phyloP scores from a whole-genome alignment of 106 monocot species.

The Dendrobium officinale region DNA sequence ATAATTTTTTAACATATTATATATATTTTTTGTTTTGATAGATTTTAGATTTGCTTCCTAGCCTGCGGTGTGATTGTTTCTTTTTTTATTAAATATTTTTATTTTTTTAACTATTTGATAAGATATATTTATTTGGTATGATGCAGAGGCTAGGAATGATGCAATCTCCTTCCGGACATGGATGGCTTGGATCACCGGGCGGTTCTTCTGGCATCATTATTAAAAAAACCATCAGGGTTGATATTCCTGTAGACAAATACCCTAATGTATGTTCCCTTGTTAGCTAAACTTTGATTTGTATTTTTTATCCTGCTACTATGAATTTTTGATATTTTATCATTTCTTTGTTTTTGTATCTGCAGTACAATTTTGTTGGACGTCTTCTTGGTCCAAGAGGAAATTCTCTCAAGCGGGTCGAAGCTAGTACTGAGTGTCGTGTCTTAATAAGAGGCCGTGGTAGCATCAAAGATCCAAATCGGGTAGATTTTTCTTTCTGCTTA shows the following conservation, averaged over 20 bases:
- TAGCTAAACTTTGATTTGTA: slow-evolving; percentile 2
- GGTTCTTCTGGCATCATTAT: slow-evolving; percentile 69
- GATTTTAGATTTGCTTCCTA: not conserved
- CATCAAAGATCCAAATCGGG: slow-evolving; percentile 85
- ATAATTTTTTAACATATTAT: not conserved
- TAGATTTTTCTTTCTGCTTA: slow-evolving; percentile 14
- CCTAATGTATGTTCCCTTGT: slow-evolving; percentile 60
- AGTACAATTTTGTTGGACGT: slow-evolving; percentile 94
- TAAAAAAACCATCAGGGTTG: slow-evolving; percentile 90
- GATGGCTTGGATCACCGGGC: slow-evolving; percentile 77
- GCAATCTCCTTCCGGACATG: slow-evolving; percentile 54
- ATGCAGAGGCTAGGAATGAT: slow-evolving; percentile 51
- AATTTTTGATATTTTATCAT: slow-evolving; percentile 2
- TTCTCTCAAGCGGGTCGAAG: slow-evolving; percentile 83
- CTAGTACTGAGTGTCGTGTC: slow-evolving; percentile 76
- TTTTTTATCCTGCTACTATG: not conserved
- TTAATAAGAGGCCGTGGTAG: slow-evolving; percentile 85
- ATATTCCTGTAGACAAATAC: slow-evolving; percentile 85
- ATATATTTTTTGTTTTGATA: not conserved
- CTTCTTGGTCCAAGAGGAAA: slow-evolving; percentile 93
- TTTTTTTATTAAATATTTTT: not conserved
- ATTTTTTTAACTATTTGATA: not conserved
- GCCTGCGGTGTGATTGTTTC: not conserved
- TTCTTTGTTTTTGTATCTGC: slow-evolving; percentile 13
- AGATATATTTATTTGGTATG: not conserved